These are phyloP conservation scores for Gnomoniopsis sp. DNA, from an alignment of 2,329 filamentous ascomycete species.

Conservation along the genomic window DNA sequence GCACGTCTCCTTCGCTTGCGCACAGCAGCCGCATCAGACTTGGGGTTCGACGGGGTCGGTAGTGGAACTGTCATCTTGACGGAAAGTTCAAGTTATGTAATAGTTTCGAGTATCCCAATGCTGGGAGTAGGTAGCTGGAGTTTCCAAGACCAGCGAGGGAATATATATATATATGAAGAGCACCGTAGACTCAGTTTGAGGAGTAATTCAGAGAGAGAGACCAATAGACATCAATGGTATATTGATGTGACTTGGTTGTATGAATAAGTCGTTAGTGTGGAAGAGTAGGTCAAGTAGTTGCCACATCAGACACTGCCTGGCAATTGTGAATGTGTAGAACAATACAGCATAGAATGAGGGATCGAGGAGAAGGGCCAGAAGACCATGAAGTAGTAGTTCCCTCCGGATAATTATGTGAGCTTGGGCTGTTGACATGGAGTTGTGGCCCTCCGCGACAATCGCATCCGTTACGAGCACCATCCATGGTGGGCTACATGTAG, in stretches of 20 bases:
- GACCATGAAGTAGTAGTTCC: slow-evolving; percentile 13
- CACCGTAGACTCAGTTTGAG: slow-evolving; percentile 17
- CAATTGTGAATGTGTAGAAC: slow-evolving; percentile 33
- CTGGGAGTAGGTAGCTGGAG: background rate
- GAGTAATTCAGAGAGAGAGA: slow-evolving; percentile 26
- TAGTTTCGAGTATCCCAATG: background rate
- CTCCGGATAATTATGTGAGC: slow-evolving; percentile 5
- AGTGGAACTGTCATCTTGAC: slow-evolving; percentile 47
- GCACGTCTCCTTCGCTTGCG: slow-evolving; percentile 82
- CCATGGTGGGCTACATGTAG: slow-evolving; percentile 11
- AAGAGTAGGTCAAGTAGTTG: slow-evolving; percentile 33
- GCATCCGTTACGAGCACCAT: slow-evolving; percentile 10
- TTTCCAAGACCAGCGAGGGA: slow-evolving; percentile 12
- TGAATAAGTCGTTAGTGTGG: slow-evolving; percentile 41
- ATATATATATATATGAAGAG: slow-evolving; percentile 17
- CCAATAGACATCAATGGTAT: slow-evolving; percentile 23
- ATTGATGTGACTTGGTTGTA: slow-evolving; percentile 34
- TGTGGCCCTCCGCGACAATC: slow-evolving; percentile 2
- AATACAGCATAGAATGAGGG: slow-evolving; percentile 30
- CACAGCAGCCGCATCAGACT: slow-evolving; percentile 38
- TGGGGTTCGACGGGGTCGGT: slow-evolving; percentile 33
- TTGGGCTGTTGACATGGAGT: slow-evolving; percentile 3
- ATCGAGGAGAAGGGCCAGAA: slow-evolving; percentile 18
- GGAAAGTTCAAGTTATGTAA: background rate
- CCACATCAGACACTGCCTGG: slow-evolving; percentile 16